Evolutionary conservation across 1,284 basidiomycete genomes (phyloP).

Genomic region (Melampsora abietis-canadensis): DNA sequence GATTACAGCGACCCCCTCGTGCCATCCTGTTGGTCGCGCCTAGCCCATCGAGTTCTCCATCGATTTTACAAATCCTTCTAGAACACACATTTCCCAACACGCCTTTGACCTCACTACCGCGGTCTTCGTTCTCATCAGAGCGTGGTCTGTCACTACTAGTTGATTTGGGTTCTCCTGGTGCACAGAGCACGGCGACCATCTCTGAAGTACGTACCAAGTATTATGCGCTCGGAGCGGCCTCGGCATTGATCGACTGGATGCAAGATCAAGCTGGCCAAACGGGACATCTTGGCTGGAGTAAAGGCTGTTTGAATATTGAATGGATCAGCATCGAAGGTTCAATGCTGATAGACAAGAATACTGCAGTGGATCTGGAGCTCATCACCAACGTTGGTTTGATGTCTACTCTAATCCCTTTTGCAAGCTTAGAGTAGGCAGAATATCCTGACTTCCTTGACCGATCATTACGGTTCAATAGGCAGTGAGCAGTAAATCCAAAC

Average conservation of each 20-base stretch:
- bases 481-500: conserved; percentile 28
- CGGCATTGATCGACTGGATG: conserved; percentile 38
- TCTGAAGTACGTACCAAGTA: conserved; percentile 31
- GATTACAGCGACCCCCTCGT: conserved; percentile 25
- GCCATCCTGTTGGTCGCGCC: conserved; percentile 35
- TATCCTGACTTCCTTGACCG: too few relatives aligned
- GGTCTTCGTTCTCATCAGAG: conserved; percentile 25
- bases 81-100: conserved; percentile 27
- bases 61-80: conserved; percentile 34
- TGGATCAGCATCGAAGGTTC: conserved; percentile 41
- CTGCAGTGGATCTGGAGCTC: conserved; percentile 31
- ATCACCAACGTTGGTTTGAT: conserved; percentile 38
- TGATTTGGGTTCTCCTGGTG: conserved; percentile 18
- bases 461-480: background rate
- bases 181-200: conserved; percentile 27
- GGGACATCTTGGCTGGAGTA: conserved; percentile 22
- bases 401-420: background rate
- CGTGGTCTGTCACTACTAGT: conserved; percentile 14
- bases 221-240: conserved; percentile 40
- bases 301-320: conserved; percentile 29
- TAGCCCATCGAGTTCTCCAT: conserved; percentile 12
- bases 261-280: conserved; percentile 26
- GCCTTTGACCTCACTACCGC: conserved; percentile 19
- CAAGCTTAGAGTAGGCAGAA: too few relatives aligned
- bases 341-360: conserved; percentile 40